phyloP scores from a whole-genome alignment of 768 basidiomycete species.

The Clavulina sp. region DNA sequence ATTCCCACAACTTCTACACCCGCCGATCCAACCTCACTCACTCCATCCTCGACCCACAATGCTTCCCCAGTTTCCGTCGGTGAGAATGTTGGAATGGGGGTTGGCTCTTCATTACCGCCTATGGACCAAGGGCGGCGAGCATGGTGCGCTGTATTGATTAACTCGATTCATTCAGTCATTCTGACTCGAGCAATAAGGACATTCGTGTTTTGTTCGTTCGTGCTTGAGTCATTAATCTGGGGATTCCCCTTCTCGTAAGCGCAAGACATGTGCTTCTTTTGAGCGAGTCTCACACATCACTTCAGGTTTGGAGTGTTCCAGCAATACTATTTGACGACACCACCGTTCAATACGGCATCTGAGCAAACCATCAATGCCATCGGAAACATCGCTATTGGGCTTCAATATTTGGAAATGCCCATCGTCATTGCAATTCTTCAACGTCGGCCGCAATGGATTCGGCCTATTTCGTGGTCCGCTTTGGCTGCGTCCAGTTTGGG shows the following conservation, averaged over 20 bases:
- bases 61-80: too few species aligned
- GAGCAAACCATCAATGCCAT: slow-evolving; percentile 2
- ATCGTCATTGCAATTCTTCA: background rate
- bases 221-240: background rate
- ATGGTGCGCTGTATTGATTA: too few species aligned
- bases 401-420: background rate
- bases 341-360: slow-evolving; percentile 3
- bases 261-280: background rate
- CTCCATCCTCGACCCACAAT: too few species aligned
- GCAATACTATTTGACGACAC: background rate
- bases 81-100: too few species aligned
- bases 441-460: background rate
- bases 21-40: too few species aligned
- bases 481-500: background rate
- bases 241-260: background rate
- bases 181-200: too few species aligned
- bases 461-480: background rate
- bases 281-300: background rate
- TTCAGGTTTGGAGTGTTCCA: slow-evolving; percentile 7
- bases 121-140: background rate
- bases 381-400: background rate
- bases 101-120: too few species aligned
- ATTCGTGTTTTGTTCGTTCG: background rate
- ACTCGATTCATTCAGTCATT: too few species aligned
- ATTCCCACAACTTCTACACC: too few species aligned